These are phyloP conservation scores for Coelastrella sp. DNA, from an alignment of 139 green algal species.

Conservation along the genomic window DNA sequence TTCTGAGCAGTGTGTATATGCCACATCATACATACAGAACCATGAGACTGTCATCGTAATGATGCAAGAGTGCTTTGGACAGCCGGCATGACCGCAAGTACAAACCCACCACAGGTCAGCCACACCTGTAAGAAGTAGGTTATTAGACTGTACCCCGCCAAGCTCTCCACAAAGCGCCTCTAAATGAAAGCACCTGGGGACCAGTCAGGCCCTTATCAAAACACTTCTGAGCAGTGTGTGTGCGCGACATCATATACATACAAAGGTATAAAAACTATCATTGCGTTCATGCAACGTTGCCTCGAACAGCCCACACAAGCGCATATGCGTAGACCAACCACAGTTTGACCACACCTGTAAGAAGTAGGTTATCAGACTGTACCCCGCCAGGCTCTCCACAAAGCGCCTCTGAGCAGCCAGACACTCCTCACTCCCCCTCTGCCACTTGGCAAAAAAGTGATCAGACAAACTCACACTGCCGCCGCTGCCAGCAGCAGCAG, in stretches of 20 bases:
- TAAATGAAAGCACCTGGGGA: constrained; percentile 53
- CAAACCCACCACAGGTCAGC: no score
- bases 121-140: constrained; percentile 84
- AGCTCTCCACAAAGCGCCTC: constrained; percentile 92
- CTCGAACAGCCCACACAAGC: no score
- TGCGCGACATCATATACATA: background rate
- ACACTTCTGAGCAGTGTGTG: no score
- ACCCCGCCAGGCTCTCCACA: constrained; percentile 87
- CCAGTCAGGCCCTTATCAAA: no score
- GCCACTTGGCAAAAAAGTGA: constrained; percentile 88
- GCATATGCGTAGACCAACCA: no score
- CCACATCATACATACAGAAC: background rate
- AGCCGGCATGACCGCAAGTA: no score
- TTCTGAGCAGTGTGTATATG: no score
- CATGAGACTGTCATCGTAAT: background rate
- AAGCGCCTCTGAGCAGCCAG: constrained; percentile 89
- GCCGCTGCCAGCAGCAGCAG: background rate
- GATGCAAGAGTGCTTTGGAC: no score
- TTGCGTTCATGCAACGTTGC: no score
- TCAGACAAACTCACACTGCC: constrained; percentile 73
- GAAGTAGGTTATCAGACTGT: constrained; percentile 92
- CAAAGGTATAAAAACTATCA: background rate
- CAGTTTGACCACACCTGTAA: constrained; percentile 63
- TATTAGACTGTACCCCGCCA: constrained; percentile 90
- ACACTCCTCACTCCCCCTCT: constrained; percentile 69